A percentile compares a stretch with the other conserved stretches of the same genome.
phyloP scores from a whole-genome alignment of 1,284 basidiomycete species.

The Meira nashicola region DNA sequence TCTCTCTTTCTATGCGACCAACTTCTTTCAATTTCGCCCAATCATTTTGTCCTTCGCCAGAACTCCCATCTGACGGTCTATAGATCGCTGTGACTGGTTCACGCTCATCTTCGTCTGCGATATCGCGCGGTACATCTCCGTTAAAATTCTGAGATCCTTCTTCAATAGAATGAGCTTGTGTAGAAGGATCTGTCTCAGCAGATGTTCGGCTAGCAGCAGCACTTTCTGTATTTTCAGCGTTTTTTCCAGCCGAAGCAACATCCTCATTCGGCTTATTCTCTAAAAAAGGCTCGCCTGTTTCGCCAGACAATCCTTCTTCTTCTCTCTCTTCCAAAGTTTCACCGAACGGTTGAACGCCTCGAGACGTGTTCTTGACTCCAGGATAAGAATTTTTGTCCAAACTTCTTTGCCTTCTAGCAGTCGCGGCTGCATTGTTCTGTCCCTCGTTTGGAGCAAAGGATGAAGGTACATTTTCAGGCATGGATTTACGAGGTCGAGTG shows the following conservation, averaged over 20 bases:
- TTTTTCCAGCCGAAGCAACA: no score
- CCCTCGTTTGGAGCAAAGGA: constrained; percentile 16
- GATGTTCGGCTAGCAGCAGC: not conserved
- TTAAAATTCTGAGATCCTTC: constrained; percentile 1
- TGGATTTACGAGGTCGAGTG: constrained; percentile 28
- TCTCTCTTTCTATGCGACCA: constrained; percentile 29
- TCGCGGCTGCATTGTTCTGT: constrained; percentile 8
- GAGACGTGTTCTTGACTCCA: not conserved
- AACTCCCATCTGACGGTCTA: constrained; percentile 19
- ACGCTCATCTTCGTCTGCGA: constrained; percentile 17
- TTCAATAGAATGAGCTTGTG: not conserved
- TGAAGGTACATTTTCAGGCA: constrained; percentile 33
- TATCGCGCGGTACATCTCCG: not conserved
- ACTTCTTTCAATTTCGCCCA: constrained; percentile 43
- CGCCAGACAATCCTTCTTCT: not conserved
- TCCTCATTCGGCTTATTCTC: no score
- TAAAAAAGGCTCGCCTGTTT: no score
- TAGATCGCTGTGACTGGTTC: constrained; percentile 42
- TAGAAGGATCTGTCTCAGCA: not conserved
- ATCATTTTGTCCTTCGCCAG: constrained; percentile 22
- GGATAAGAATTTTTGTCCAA: not conserved
- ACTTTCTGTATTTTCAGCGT: no score
- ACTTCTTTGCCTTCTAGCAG: not conserved
- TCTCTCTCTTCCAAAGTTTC: constrained; percentile 1
- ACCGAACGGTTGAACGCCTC: not conserved